Base-by-base conservation (phyloP, 768 basidiomycete species). In the Calocera viscosa region DNA sequence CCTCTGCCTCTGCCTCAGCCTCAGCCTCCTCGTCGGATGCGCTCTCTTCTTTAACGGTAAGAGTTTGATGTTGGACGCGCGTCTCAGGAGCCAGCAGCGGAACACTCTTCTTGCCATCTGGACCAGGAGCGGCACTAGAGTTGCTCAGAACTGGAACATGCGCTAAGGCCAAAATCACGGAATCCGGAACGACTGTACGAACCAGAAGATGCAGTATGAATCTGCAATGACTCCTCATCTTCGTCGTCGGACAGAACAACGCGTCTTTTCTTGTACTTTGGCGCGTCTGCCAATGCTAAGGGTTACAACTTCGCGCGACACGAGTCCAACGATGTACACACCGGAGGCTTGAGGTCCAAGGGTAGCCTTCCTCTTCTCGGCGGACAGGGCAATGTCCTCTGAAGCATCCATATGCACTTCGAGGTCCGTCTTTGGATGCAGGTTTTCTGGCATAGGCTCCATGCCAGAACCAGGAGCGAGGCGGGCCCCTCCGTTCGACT, bases 401-500 rank as follows among this genome's bases (percentile, higher is more conserved):
- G n/a, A n/a, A n/a, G n/a, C n/a, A n/a, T n/a, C n/a, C n/a, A n/a
- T n/a, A n/a, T n/a, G n/a, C n/a, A n/a, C n/a, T n/a, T n/a, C n/a
- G n/a, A n/a, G n/a, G n/a, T n/a, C n/a, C n/a, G n/a, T n/a, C n/a
- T n/a, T n/a, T n/a, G n/a, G n/a, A n/a, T n/a, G n/a, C n/a, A n/a
- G n/a, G n/a, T n/a, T n/a, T n/a, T n/a, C n/a, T n/a, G n/a, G n/a
- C n/a, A n/a, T n/a, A n/a, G n/a, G n/a, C n/a, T n/a, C n/a, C n/a
- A n/a, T 40, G 39, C 11, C 39, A 10, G 39, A 40, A 10, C 39
- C 39, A 10, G 39, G 19, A 10, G 39, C 39, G 39, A 40, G n/a
- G n/a, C n/a, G n/a, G n/a, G 35, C 35, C 35, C 14, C 35, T 38
- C 35, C 35, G 71, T 39, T 71, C 73, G 43, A 69, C 74, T 64